Conservation (phyloP, 208 protist species). For the Vickermania ingenoplastis region DNA sequence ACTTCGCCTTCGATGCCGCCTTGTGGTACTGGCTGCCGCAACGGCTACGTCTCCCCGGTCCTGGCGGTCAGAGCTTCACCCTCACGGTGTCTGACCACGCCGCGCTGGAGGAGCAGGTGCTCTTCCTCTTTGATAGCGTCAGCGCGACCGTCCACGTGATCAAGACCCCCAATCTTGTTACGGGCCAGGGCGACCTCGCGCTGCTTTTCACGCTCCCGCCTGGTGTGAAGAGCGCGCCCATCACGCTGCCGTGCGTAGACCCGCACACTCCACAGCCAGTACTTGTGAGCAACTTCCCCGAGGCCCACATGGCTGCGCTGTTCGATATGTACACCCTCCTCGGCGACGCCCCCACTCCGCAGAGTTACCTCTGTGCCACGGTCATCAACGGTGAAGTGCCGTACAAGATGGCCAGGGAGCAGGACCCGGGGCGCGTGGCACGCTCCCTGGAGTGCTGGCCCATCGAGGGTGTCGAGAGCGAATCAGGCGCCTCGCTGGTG, state of each 20-base stretch:
- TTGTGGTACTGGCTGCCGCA: slow-evolving; percentile 69
- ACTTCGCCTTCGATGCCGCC: slow-evolving; percentile 22
- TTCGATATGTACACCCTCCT: slow-evolving; percentile 29
- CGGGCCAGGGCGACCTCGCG: slow-evolving; percentile 20
- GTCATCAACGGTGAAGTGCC: not conserved
- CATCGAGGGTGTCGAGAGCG: not conserved
- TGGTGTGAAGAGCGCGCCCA: slow-evolving; percentile 18
- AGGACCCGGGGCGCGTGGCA: not conserved
- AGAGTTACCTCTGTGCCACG: not conserved
- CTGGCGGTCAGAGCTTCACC: slow-evolving; percentile 39
- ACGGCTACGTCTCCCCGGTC: slow-evolving; percentile 26
- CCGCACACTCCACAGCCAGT: slow-evolving; percentile 36
- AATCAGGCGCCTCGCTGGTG: not conserved
- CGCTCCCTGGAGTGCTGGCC: not conserved
- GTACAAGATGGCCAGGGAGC: not conserved
- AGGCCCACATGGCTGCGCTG: slow-evolving; percentile 35
- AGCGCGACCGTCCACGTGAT: slow-evolving; percentile 25
- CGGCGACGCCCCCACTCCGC: not conserved
- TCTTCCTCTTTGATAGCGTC: slow-evolving; percentile 60
- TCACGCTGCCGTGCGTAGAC: slow-evolving; percentile 53
- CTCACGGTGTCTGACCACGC: slow-evolving; percentile 35
- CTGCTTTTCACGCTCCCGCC: slow-evolving; percentile 39
- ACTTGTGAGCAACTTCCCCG: slow-evolving; percentile 54
- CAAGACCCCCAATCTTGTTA: slow-evolving; percentile 37
- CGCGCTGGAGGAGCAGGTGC: slow-evolving; percentile 9